Evolutionary conservation across 768 basidiomycete genomes (phyloP), one percentile per base, ranked within the genome.

Genomic region (Serendipita sp.): DNA sequence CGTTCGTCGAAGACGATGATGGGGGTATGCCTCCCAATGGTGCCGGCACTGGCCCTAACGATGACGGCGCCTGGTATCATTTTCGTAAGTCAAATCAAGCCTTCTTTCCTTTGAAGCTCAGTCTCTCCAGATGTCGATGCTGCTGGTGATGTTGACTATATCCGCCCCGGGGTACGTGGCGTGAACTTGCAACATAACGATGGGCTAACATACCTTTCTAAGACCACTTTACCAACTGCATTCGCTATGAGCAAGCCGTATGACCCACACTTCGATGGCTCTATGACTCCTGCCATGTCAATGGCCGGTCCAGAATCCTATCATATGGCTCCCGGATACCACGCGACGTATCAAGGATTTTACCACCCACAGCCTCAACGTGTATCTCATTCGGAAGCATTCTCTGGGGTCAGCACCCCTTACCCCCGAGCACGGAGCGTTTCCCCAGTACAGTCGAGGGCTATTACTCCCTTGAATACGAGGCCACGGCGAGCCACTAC

Each of bases 291-390:
- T 6, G 27, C 55, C 4, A 27, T 36, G 27, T 60, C 55, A 29
- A 60, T 60, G 55, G 29, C 55, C 27, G 55, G 55, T 60, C 29
- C 23, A 60, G 55, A 60, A 4, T 16, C 55, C 36, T 60, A 60
- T 36, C 34, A 60, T n/a, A 11, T 40, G 5, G 6, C 40, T 40
- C 40, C 40, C 13, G 40, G 40, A 4, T 60, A 60, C 36, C 33
- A 23, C 10, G 55, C 55, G 36, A n/a, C 55, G 10, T 60, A 60
- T 60, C 55, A 60, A 37, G 55, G 29, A 31, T 60, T 27, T 40
- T 29, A 34, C 40, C 44, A 1, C 53, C 44, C 50, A 11, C 37
- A 27, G 63, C 36, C 48, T 36, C 37, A 52, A 18, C 44, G 64
- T 16, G 43, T 37, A 16, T 16, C 31, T 2, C 62, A 43, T 8